Percentiles rank a stretch among this genome's conserved stretches.
Conservation (phyloP, 805 yeast genomes). For the Teunomyces lycoperdinae region DNA sequence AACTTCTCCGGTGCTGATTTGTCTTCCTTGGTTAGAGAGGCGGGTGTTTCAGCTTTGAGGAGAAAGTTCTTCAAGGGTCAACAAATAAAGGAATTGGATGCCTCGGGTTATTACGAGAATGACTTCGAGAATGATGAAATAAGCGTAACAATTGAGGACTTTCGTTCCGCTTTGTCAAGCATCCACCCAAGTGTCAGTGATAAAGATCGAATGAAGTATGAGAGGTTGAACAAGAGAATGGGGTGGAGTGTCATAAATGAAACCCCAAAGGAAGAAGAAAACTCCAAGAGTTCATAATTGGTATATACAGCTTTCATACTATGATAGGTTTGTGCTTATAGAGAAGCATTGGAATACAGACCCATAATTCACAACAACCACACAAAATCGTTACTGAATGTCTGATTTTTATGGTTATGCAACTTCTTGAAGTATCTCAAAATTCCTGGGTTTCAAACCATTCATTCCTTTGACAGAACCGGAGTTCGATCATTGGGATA, state of each 20-base stretch:
- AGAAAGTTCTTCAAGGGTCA: constrained; percentile 58
- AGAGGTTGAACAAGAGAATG: constrained; percentile 65
- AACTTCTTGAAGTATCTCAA: too few species aligned
- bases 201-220: constrained; percentile 74
- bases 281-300: background rate
- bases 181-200: constrained; percentile 92
- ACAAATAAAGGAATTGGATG: constrained; percentile 37
- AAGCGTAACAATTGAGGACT: constrained; percentile 63
- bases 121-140: constrained; percentile 35
- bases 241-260: constrained; percentile 59
- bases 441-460: too few species aligned
- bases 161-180: constrained; percentile 63
- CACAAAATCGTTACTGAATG: too few species aligned
- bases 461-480: too few species aligned
- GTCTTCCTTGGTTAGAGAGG: constrained; percentile 87
- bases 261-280: constrained; percentile 18
- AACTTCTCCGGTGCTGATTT: constrained; percentile 97
- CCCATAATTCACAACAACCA: too few species aligned
- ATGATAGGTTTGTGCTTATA: too few species aligned
- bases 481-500: too few species aligned
- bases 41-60: constrained; percentile 86
- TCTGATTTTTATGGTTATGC: too few species aligned
- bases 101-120: constrained; percentile 35
- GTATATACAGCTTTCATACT: too few species aligned
- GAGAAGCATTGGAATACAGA: too few species aligned